Evolutionary conservation across 2,329 filamentous ascomycete species (phyloP).

Genomic region (Aspergillus candidus): DNA sequence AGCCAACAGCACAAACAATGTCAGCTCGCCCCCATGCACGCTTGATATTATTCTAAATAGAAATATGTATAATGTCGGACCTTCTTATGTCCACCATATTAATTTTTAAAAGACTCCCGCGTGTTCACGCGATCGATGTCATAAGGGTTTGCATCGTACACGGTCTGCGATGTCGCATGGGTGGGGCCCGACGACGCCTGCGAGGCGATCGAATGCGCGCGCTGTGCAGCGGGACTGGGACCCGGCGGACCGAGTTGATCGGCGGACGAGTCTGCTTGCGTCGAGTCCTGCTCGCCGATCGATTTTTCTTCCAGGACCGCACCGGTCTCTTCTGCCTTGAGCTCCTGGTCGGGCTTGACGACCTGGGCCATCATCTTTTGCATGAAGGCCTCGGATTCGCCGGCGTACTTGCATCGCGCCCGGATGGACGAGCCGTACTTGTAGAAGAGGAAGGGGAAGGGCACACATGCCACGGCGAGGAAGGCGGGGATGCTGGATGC

Average conservation of each 20-base stretch:
- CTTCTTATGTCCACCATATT: background rate
- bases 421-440: constrained; percentile 10
- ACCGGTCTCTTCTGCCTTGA: background rate
- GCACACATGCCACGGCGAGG: constrained; percentile 23
- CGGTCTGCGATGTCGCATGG: constrained; percentile 1
- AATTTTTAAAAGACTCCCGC: constrained; percentile 9
- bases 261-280: background rate
- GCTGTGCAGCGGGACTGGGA: background rate
- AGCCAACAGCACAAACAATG: no score
- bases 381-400: constrained; percentile 10
- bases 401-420: constrained; percentile 11
- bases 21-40: no score
- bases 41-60: no score
- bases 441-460: constrained; percentile 26
- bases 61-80: no score
- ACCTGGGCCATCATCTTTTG: constrained; percentile 6
- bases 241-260: constrained; percentile 1
- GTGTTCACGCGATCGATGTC: constrained; percentile 11
- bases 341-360: background rate
- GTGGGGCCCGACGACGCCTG: constrained; percentile 1
- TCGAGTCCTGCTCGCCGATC: background rate
- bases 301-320: background rate
- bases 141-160: constrained; percentile 11
- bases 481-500: constrained; percentile 31
- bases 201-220: constrained; percentile 3